phyloP scores from a whole-genome alignment of 768 basidiomycete species.

The Sutorius australiensis region DNA sequence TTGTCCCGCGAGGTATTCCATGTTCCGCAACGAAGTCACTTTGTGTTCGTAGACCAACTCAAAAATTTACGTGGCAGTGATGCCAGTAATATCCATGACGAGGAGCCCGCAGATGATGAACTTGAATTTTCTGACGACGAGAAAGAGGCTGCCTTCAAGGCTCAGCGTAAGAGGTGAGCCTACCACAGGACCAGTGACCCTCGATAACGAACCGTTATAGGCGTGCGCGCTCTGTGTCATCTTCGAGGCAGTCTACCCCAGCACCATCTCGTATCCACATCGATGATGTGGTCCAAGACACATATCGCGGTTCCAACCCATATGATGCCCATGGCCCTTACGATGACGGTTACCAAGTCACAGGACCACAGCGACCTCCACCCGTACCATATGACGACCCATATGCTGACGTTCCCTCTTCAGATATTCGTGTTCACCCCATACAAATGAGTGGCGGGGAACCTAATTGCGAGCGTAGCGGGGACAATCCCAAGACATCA shows the following conservation, averaged over 20 bases:
- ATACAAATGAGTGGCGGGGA: constrained; percentile 15
- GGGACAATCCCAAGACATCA: background rate
- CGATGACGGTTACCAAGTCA: constrained; percentile 54
- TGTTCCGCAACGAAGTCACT: constrained; percentile 73
- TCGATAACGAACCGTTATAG: constrained; percentile 30
- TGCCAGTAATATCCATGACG: constrained; percentile 91
- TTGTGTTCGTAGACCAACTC: constrained; percentile 77
- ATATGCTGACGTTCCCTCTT: constrained; percentile 50
- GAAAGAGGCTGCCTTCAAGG: constrained; percentile 71
- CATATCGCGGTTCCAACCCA: constrained; percentile 50
- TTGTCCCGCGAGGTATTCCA: constrained; percentile 73
- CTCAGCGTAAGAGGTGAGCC: constrained; percentile 55
- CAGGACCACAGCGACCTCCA: constrained; percentile 55
- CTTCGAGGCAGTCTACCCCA: constrained; percentile 56
- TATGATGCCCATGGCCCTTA: constrained; percentile 68
- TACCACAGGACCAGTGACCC: background rate
- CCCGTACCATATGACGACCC: constrained; percentile 81
- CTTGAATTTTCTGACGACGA: constrained; percentile 96
- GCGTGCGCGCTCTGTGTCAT: constrained; percentile 49
- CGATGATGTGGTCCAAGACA: constrained; percentile 48
- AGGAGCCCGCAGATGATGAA: constrained; percentile 88
- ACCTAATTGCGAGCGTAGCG: constrained; percentile 23
- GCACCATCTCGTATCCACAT: constrained; percentile 50
- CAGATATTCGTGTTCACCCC: constrained; percentile 10
- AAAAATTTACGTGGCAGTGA: constrained; percentile 80